Evolutionary conservation across 768 basidiomycete species (phyloP).

Genomic region (Agaricus subrufescens): DNA sequence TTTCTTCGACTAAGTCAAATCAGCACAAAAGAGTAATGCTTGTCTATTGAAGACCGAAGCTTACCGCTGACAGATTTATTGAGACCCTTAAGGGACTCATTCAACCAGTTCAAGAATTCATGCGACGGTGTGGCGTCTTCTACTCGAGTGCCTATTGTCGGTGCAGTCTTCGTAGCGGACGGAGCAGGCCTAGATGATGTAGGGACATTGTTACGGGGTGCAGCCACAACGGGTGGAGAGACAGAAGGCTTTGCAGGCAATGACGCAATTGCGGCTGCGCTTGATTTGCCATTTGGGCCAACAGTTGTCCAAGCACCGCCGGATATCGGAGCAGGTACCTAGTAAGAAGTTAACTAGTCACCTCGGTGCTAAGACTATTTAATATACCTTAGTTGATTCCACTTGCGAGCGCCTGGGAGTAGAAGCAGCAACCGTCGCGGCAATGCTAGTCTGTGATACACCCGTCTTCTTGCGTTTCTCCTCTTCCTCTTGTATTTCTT

Average conservation of each 20-base stretch:
- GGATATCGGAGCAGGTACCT: slow-evolving; percentile 15
- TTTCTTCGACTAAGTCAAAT: slow-evolving; percentile 76
- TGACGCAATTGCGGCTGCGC: slow-evolving; percentile 31
- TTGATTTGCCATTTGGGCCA: slow-evolving; percentile 67
- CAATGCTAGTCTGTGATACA: slow-evolving; percentile 54
- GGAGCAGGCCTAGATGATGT: slow-evolving; percentile 29
- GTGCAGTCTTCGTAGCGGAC: slow-evolving; percentile 27
- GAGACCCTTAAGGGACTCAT: slow-evolving; percentile 75
- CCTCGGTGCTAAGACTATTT: neutral
- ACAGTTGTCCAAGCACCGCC: slow-evolving; percentile 83
- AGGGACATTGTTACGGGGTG: slow-evolving; percentile 37
- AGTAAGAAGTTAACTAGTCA: neutral
- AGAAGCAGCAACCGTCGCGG: slow-evolving; percentile 45
- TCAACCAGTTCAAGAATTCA: slow-evolving; percentile 92
- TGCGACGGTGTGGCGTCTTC: slow-evolving; percentile 77
- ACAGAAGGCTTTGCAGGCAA: slow-evolving; percentile 12
- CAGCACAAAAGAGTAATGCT: neutral
- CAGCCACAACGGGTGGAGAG: slow-evolving; percentile 9
- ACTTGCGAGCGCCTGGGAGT: slow-evolving; percentile 71
- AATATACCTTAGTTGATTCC: slow-evolving; percentile 65
- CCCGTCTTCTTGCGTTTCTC: slow-evolving; percentile 70
- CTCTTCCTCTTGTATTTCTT: slow-evolving; percentile 99
- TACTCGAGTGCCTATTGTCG: slow-evolving; percentile 32
- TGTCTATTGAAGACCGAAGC: slow-evolving; percentile 14
- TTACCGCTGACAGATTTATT: slow-evolving; percentile 70